Evolutionary conservation across 2,329 filamentous ascomycete species (phyloP), one percentile per base, ranked within the genome.

Genomic region (Xylaria sp.): DNA sequence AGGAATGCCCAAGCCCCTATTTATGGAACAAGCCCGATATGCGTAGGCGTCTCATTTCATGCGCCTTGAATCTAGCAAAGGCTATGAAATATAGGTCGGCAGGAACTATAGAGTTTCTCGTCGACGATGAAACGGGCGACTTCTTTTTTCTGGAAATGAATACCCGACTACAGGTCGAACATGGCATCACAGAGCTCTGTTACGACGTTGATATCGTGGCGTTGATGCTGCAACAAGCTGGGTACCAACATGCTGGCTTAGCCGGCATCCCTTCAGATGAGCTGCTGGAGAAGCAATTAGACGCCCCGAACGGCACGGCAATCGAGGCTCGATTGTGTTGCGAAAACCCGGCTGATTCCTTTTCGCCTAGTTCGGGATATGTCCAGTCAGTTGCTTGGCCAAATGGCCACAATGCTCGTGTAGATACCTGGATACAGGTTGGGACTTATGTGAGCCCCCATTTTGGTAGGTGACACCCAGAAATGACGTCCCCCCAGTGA

Each of bases 181-280:
- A 92, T 60, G 88, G 88, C 0, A 86, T 91, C 7, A 92, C 90
- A 0, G 89, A 92, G 69, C 86, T 89, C 79, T 85, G 90, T 2
- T 90, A 87, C 8, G 86, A 83, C 0, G 81, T 90, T 44, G 89
- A 92, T 66, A 76, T 92, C 9, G 89, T 92, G 1, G 78, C 84
- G 26, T 64, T 72, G 19, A 77, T 78, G 75, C 50, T 77, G 9
- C 60, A 61, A 0, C 71, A 73, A 29, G 72, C 71, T 0, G 67
- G 71, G n/a, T 42, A 67, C 59, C 22, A 74, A 62, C 19, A 62
- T 7, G 52, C 43, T 9, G 64, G 62, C 0, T 45, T 44, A 8
- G 39, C 40, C 11, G 68, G 64, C 1, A 49, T 68, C 8, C 48
- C 51, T 2, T 49, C 45, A 0, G 40, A 44, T 1, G 59, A 63